Conservation (phyloP, 331 rosid species). For the Quercus phellos region DNA sequence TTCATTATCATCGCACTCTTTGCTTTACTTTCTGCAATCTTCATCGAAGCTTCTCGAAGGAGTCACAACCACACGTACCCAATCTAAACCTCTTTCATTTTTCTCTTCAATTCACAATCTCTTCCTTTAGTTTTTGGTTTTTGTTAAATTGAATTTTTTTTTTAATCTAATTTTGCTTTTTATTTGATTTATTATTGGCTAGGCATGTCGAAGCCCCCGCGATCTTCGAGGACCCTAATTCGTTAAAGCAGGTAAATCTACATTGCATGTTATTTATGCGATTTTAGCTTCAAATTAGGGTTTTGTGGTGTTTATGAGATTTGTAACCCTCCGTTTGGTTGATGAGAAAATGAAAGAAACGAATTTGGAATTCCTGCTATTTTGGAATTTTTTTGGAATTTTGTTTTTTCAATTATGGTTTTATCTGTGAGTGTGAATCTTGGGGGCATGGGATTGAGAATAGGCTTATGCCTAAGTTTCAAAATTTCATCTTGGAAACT, state of each 20-base stretch:
- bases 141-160: neutral
- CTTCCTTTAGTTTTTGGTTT: neutral
- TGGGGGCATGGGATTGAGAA: too few relatives aligned
- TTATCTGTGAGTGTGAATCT: too few relatives aligned
- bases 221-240: conserved; percentile 80
- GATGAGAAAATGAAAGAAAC: neutral
- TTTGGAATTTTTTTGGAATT: neutral
- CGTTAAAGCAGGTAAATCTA: conserved; percentile 63
- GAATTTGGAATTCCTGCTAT: neutral
- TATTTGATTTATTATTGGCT: neutral
- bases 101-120: neutral
- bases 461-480: neutral
- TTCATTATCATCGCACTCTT: conserved; percentile 30
- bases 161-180: neutral
- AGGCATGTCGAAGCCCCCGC: conserved; percentile 84
- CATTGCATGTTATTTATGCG: neutral
- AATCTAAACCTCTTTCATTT: neutral
- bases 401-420: neutral
- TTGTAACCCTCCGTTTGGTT: neutral
- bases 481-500: neutral
- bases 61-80: conserved; percentile 65
- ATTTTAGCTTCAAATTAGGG: neutral
- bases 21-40: conserved; percentile 36
- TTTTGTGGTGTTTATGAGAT: neutral
- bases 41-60: conserved; percentile 64